These are phyloP conservation scores for Borovskyia barvae DNA, from an alignment of 208 protist genomes.

Conservation along the genomic window DNA sequence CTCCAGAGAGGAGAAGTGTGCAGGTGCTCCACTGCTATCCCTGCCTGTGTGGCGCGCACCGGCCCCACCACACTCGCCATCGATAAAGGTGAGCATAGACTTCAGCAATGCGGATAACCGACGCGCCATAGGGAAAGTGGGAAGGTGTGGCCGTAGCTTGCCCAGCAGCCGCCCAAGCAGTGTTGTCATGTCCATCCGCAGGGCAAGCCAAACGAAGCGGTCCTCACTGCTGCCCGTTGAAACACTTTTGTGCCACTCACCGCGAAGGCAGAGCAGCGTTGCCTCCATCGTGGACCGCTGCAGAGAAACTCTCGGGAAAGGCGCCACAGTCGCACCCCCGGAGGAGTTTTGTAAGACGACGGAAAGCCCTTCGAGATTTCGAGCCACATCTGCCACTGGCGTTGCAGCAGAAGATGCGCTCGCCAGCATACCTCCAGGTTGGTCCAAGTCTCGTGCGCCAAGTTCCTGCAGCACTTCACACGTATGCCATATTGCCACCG, in stretches of 20 bases:
- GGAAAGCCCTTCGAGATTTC: too few species aligned
- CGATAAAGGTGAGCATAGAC: constrained; percentile 43
- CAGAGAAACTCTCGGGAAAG: constrained; percentile 3
- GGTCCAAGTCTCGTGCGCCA: constrained; percentile 1
- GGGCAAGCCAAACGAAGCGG: constrained; percentile 4
- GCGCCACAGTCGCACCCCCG: neutral
- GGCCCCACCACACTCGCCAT: constrained; percentile 32
- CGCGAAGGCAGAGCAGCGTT: constrained; percentile 9
- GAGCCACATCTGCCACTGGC: too few species aligned
- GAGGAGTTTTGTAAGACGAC: too few species aligned
- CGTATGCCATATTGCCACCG: constrained; percentile 25
- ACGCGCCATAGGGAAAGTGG: constrained; percentile 23
- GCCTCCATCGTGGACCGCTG: constrained; percentile 8
- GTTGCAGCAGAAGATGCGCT: neutral
- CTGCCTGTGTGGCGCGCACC: constrained; percentile 18
- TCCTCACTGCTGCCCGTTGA: neutral
- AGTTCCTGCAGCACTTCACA: constrained; percentile 14
- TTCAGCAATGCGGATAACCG: constrained; percentile 49
- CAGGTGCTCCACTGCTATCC: constrained; percentile 1
- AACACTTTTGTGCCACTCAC: constrained; percentile 20
- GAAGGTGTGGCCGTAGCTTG: constrained; percentile 11
- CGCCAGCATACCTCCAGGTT: neutral
- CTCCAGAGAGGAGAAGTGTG: constrained; percentile 28
- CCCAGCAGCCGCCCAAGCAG: constrained; percentile 10
- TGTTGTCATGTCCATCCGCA: constrained; percentile 18